Percentiles rank a stretch among this genome's conserved stretches.
phyloP scores from a whole-genome alignment of 2,329 filamentous ascomycete species.

The Hypoxylon sp. region DNA sequence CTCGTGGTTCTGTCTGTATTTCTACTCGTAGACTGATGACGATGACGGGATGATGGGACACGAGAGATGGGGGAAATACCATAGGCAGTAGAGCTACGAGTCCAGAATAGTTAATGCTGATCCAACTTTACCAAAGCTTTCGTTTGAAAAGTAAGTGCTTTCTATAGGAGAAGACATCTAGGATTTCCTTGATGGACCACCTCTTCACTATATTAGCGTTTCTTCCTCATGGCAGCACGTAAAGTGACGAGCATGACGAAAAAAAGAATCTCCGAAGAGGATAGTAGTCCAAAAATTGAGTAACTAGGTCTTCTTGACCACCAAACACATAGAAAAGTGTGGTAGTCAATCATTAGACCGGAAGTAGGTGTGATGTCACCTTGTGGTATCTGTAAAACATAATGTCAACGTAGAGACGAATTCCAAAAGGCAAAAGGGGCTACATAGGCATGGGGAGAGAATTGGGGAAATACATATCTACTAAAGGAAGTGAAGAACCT shows the following conservation, averaged over 20 bases:
- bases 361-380: neutral
- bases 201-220: neutral
- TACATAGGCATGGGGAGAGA: neutral
- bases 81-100: neutral
- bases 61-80: neutral
- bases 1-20: neutral
- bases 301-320: neutral
- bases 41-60: neutral
- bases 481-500: neutral
- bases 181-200: neutral
- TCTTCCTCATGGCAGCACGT: slow-evolving; percentile 16
- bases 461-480: neutral
- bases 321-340: neutral
- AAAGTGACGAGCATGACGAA: slow-evolving; percentile 16
- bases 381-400: neutral
- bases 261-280: slow-evolving; percentile 5
- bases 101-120: neutral
- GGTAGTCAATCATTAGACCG: neutral
- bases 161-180: neutral
- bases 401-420: neutral
- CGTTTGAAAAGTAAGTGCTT: too few species aligned
- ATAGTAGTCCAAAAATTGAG: neutral
- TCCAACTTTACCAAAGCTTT: neutral
- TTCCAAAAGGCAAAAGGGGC: neutral
- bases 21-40: neutral